phyloP scores from a whole-genome alignment of 768 basidiomycete genomes.

The Pseudohyphozyma bogoriensis region DNA sequence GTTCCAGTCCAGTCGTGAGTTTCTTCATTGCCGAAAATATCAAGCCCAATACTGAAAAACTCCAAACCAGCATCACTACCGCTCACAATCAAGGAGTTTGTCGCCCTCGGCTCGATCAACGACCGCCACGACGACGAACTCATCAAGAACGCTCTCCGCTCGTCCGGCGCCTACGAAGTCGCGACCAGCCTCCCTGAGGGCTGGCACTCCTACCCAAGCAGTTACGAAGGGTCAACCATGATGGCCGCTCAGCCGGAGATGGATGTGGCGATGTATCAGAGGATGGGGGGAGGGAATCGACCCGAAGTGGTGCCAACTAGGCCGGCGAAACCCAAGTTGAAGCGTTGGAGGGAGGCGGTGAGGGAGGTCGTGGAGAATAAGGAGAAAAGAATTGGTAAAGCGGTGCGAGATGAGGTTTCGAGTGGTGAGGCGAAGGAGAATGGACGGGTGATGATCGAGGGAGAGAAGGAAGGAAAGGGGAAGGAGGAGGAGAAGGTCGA shows the following conservation, averaged over 20 bases:
- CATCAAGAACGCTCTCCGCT: neutral
- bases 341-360: too few species aligned
- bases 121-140: neutral
- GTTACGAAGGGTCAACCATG: neutral
- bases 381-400: too few species aligned
- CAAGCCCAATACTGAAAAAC: neutral
- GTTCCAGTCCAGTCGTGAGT: neutral
- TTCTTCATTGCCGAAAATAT: neutral
- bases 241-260: neutral
- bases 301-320: neutral
- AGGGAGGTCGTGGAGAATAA: neutral
- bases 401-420: too few species aligned
- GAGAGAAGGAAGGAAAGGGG: neutral
- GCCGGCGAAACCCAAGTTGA: too few species aligned
- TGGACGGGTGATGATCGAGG: too few species aligned
- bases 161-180: neutral
- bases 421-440: neutral
- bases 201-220: neutral
- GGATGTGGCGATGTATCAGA: neutral
- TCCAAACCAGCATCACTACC: neutral
- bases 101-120: neutral
- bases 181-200: neutral
- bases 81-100: neutral
- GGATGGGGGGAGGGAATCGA: neutral
- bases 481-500: neutral